Conservation (phyloP, 2,329 filamentous ascomycete genomes). For the Fusarium coffeatum region DNA sequence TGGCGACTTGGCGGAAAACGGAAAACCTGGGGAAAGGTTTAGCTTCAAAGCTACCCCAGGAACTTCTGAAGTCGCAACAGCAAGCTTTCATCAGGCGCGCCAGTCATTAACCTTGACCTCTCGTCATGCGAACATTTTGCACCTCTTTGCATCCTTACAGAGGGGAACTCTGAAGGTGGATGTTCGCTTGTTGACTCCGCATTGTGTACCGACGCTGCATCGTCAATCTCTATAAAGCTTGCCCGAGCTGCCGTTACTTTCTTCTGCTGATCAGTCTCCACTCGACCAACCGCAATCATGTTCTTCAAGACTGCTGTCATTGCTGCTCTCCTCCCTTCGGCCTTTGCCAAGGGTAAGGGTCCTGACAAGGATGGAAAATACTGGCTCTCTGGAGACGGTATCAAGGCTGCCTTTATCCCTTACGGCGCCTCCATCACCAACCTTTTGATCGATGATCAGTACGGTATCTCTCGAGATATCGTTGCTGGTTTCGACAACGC, state of each 20-base stretch:
- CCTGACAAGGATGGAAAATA: constrained; percentile 75
- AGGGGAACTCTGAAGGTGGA: constrained; percentile 17
- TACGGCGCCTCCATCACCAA: constrained; percentile 81
- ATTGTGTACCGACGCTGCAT: background rate
- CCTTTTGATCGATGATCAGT: constrained; percentile 75
- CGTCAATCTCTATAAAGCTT: constrained; percentile 31
- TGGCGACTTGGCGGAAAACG: constrained; percentile 7
- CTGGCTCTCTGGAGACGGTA: constrained; percentile 74
- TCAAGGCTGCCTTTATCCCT: constrained; percentile 76
- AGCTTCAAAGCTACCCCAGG: constrained; percentile 23
- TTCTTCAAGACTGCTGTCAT: constrained; percentile 32
- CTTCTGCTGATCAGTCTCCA: constrained; percentile 4
- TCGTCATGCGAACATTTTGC: constrained; percentile 24
- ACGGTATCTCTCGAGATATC: constrained; percentile 76
- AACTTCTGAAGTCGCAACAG: constrained; percentile 11
- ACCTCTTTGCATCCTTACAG: constrained; percentile 4
- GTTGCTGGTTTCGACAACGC: constrained; percentile 83
- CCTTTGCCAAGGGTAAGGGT: constrained; percentile 38
- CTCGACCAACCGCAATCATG: constrained; percentile 26
- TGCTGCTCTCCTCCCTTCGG: constrained; percentile 28
- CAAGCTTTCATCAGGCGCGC: constrained; percentile 31
- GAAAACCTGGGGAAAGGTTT: constrained; percentile 38
- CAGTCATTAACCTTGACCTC: constrained; percentile 25
- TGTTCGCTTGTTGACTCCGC: constrained; percentile 1
- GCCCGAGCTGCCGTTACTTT: background rate